These are phyloP conservation scores for Leishmania tarentolae DNA, from an alignment of 208 protist genomes.

Conservation along the genomic window DNA sequence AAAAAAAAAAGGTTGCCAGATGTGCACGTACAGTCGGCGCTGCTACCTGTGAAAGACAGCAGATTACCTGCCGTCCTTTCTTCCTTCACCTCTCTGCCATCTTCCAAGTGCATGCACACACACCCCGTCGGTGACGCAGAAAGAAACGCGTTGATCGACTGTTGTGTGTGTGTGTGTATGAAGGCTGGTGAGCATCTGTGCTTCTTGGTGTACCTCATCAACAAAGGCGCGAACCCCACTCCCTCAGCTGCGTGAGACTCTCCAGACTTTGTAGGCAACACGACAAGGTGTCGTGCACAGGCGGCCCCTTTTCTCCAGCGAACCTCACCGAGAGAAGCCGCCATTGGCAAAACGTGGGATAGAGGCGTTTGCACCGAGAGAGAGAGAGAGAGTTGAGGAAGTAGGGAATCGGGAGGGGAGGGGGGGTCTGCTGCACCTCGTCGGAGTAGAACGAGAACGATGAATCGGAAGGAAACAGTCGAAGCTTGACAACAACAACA, in stretches of 20 bases:
- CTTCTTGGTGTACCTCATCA: not conserved
- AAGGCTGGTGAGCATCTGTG: not conserved
- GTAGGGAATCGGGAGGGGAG: not conserved
- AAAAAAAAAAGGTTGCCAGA: not conserved
- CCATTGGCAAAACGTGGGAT: not conserved
- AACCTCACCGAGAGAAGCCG: not conserved
- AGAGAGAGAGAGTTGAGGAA: not conserved
- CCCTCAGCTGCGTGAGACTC: not conserved
- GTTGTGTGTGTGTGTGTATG: not conserved
- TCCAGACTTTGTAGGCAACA: not conserved
- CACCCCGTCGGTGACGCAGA: not conserved
- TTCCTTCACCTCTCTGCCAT: not conserved
- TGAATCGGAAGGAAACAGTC: not conserved
- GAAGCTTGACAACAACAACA: not conserved
- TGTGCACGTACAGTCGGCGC: not conserved
- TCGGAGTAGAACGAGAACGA: not conserved
- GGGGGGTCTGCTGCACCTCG: not conserved
- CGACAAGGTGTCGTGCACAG: not conserved
- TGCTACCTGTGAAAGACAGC: not conserved
- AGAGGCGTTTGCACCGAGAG: not conserved
- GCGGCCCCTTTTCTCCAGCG: not conserved
- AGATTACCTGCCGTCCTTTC: not conserved
- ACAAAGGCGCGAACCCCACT: not conserved
- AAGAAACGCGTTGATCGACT: not conserved
- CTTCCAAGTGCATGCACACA: not conserved